Conservation (phyloP, 176 grass and related monocot species). For the Oryza meridionalis region DNA sequence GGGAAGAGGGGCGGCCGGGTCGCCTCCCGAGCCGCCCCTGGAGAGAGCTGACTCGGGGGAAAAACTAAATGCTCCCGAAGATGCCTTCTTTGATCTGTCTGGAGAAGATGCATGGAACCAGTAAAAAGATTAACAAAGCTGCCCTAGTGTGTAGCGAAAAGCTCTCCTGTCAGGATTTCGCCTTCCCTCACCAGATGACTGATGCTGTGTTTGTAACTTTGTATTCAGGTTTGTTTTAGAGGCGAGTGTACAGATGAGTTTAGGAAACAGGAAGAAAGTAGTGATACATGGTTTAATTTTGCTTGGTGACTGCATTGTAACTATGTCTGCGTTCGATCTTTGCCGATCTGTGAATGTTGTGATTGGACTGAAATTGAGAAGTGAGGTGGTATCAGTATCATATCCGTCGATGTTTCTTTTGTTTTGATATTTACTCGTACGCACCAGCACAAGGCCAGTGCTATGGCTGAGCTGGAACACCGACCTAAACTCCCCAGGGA, state of each 20-base stretch:
- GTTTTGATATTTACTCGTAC: no score
- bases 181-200: not conserved
- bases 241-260: constrained; percentile 42
- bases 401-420: not conserved
- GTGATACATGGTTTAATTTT: not conserved
- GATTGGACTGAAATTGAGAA: not conserved
- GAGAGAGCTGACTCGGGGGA: no score
- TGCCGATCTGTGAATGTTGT: not conserved
- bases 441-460: no score
- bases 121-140: constrained; percentile 40
- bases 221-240: constrained; percentile 28
- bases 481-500: no score
- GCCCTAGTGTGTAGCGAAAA: constrained; percentile 23
- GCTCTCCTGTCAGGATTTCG: not conserved
- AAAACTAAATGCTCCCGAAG: no score
- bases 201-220: constrained; percentile 14
- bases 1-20: no score
- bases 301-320: not conserved
- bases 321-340: not conserved
- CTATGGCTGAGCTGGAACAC: no score
- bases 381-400: not conserved
- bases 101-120: constrained; percentile 23
- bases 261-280: constrained; percentile 1
- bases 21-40: no score
- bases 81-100: no score